Conservation (phyloP, 106 monocot species). For the Dioscorea alata region DNA sequence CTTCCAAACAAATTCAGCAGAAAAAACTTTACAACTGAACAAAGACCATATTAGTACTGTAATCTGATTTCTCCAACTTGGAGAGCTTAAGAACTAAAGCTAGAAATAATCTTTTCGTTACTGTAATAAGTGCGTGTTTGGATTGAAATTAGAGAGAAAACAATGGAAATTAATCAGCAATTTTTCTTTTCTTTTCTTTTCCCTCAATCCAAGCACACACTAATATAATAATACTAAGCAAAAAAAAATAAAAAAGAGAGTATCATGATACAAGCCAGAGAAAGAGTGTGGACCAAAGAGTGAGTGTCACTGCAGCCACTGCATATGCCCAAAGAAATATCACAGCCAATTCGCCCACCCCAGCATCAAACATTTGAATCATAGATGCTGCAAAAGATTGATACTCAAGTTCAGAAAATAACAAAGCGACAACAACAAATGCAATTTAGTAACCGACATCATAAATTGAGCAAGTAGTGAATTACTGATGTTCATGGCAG, state of each 20-base stretch:
- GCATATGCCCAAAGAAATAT: constrained; percentile 14
- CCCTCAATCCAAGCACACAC: too few relatives aligned
- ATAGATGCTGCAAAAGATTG: constrained; percentile 8
- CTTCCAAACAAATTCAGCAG: too few relatives aligned
- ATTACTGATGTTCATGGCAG: constrained; percentile 75
- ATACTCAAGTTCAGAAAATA: background rate
- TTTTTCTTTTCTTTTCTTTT: too few relatives aligned
- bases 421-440: background rate
- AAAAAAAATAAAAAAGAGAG: background rate
- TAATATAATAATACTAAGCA: too few relatives aligned
- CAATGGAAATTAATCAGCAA: too few relatives aligned
- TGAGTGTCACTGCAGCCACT: constrained; percentile 10
- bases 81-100: too few relatives aligned
- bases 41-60: too few relatives aligned
- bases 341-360: constrained; percentile 10
- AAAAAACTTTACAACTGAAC: too few relatives aligned
- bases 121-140: too few relatives aligned
- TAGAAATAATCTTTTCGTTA: too few relatives aligned
- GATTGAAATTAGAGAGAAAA: too few relatives aligned
- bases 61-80: too few relatives aligned
- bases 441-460: background rate
- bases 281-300: constrained; percentile 12
- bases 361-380: constrained; percentile 14
- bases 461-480: background rate
- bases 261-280: constrained; percentile 14